phyloP scores from a whole-genome alignment of 2,329 filamentous ascomycete species.

The Cladosporium sphaerospermum region DNA sequence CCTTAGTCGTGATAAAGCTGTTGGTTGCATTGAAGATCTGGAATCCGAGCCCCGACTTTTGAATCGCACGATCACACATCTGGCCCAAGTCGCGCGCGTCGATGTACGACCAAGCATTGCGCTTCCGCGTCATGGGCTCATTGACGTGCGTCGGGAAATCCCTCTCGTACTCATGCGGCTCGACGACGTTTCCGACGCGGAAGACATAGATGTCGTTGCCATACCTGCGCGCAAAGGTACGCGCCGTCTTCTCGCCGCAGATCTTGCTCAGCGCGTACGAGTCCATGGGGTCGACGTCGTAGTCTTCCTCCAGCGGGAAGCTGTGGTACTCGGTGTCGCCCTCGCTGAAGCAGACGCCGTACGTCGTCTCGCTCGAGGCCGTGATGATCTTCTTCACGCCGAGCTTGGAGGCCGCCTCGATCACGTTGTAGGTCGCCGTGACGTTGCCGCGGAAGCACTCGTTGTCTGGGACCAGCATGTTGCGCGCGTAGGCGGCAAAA shows the following conservation, averaged over 20 bases:
- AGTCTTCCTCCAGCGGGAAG: constrained; percentile 55
- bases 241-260: constrained; percentile 51
- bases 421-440: constrained; percentile 53
- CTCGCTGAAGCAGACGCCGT: constrained; percentile 57
- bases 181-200: constrained; percentile 56
- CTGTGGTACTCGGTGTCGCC: constrained; percentile 51
- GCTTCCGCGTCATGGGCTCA: constrained; percentile 46
- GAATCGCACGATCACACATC: constrained; percentile 51
- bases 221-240: constrained; percentile 52
- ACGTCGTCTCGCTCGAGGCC: constrained; percentile 54
- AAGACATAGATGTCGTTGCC: constrained; percentile 54
- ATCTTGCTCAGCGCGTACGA: constrained; percentile 57
- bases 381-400: constrained; percentile 58
- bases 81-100: constrained; percentile 57
- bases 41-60: constrained; percentile 52
- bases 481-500: constrained; percentile 53
- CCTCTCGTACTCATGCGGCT: constrained; percentile 53
- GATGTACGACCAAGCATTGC: constrained; percentile 59
- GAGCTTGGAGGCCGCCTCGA: constrained; percentile 57
- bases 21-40: constrained; percentile 62
- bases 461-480: constrained; percentile 56
- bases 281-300: constrained; percentile 56
- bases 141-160: constrained; percentile 49
- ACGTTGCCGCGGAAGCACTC: constrained; percentile 54
- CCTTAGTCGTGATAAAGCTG: constrained; percentile 51